These are phyloP conservation scores for Fusarium gaditjirri DNA, from an alignment of 2,329 filamentous ascomycete species.

Conservation along the genomic window DNA sequence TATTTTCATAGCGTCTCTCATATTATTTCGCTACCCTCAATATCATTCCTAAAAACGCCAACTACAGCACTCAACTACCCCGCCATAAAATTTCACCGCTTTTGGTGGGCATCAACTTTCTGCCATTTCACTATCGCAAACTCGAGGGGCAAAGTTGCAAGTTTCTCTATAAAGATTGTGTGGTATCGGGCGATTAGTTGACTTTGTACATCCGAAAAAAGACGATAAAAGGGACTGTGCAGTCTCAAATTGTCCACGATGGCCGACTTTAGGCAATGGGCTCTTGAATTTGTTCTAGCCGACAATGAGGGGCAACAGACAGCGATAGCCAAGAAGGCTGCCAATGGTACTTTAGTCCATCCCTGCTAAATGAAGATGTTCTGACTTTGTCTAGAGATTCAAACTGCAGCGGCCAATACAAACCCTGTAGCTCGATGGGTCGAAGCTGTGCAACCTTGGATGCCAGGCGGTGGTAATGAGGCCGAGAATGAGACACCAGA, in stretches of 20 bases:
- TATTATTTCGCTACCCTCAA: neutral
- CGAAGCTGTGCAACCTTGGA: conserved; percentile 65
- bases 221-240: neutral
- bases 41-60: neutral
- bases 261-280: conserved; percentile 63
- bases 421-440: conserved; percentile 65
- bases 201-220: neutral
- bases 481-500: conserved; percentile 57
- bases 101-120: conserved; percentile 39
- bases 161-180: neutral
- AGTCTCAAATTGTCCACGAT: conserved; percentile 46
- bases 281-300: conserved; percentile 64
- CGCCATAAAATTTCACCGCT: conserved; percentile 43
- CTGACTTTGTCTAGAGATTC: conserved; percentile 53
- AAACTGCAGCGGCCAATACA: conserved; percentile 55
- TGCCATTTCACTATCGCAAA: conserved; percentile 26
- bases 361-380: neutral
- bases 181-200: neutral
- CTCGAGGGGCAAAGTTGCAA: conserved; percentile 7
- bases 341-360: conserved; percentile 49
- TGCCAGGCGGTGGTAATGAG: conserved; percentile 55
- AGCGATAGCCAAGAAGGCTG: conserved; percentile 58
- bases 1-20: neutral
- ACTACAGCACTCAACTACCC: conserved; percentile 27
- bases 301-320: conserved; percentile 57